These are phyloP conservation scores for Echria macrotheca DNA, from an alignment of 495 filamentous ascomycete species.

Conservation along the genomic window DNA sequence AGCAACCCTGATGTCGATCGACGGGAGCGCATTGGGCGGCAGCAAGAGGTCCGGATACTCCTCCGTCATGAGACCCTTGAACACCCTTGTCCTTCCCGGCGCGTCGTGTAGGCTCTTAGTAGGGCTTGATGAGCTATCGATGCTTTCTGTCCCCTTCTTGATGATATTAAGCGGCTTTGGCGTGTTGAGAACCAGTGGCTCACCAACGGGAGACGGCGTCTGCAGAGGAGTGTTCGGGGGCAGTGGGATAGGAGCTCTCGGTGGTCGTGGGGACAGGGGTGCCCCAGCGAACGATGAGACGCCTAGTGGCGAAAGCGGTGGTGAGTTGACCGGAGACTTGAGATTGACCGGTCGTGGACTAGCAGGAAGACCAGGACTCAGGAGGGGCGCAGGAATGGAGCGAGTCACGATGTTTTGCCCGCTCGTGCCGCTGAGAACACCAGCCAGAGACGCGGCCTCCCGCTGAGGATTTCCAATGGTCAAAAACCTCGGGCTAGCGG, in stretches of 20 bases:
- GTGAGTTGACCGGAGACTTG: slow-evolving; percentile 65
- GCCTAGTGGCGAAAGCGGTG: slow-evolving; percentile 59
- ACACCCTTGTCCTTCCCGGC: slow-evolving; percentile 35
- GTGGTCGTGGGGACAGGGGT: slow-evolving; percentile 68
- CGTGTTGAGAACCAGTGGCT: slow-evolving; percentile 30
- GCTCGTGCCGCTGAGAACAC: slow-evolving; percentile 37
- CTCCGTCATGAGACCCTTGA: slow-evolving; percentile 66
- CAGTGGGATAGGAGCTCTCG: slow-evolving; percentile 59
- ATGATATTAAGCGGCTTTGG: slow-evolving; percentile 35
- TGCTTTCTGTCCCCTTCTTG: slow-evolving; percentile 31
- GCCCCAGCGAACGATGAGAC: slow-evolving; percentile 48
- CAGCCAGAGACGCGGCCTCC: slow-evolving; percentile 41
- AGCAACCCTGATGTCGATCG: slow-evolving; percentile 76
- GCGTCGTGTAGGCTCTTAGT: slow-evolving; percentile 29
- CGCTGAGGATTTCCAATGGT: slow-evolving; percentile 21
- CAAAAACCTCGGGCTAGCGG: slow-evolving; percentile 28
- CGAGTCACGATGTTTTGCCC: slow-evolving; percentile 23
- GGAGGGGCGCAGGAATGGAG: slow-evolving; percentile 49
- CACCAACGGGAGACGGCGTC: slow-evolving; percentile 42
- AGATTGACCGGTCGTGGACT: slow-evolving; percentile 81
- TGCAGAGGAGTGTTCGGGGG: slow-evolving; percentile 57
- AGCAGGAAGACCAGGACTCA: slow-evolving; percentile 82
- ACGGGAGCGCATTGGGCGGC: slow-evolving; percentile 85
- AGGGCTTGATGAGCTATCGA: slow-evolving; percentile 22
- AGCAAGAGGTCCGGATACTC: slow-evolving; percentile 78